phyloP scores from a whole-genome alignment of 257 asterid species.

The Solanum gracilifrons region DNA sequence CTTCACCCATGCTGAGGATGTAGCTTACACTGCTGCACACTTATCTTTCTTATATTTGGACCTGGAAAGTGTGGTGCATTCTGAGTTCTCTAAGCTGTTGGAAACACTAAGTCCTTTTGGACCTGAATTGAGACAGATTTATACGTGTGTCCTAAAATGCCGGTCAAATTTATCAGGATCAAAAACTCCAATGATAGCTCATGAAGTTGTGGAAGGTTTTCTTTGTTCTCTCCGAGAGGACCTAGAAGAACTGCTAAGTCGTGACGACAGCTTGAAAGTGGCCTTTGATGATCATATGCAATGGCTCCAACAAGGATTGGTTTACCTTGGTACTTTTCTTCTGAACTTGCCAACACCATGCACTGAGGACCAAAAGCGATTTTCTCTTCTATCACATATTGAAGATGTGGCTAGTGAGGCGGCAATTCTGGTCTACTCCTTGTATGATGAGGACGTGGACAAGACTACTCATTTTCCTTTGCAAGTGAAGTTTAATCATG shows the following conservation, averaged over 20 bases:
- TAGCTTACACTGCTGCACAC: neutral
- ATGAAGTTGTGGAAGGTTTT: neutral
- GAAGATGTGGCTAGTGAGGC: neutral
- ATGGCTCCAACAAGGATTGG: neutral
- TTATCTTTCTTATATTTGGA: neutral
- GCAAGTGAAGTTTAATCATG: neutral
- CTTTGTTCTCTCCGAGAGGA: neutral
- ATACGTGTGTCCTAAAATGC: neutral
- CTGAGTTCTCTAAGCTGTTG: neutral
- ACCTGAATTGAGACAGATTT: neutral
- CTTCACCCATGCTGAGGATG: neutral
- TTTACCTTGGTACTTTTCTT: neutral
- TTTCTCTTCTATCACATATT: neutral
- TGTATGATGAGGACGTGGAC: neutral
- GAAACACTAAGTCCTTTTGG: neutral
- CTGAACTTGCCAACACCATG: neutral
- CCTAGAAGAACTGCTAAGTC: neutral
- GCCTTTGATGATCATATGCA: neutral
- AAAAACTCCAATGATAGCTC: neutral
- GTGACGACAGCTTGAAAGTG: neutral
- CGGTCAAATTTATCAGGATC: neutral
- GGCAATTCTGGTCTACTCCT: neutral
- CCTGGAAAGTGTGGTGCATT: neutral
- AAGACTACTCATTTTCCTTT: neutral
- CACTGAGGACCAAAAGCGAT: neutral